phyloP scores from a whole-genome alignment of 306 rosid species.

The Alnus rubra region DNA sequence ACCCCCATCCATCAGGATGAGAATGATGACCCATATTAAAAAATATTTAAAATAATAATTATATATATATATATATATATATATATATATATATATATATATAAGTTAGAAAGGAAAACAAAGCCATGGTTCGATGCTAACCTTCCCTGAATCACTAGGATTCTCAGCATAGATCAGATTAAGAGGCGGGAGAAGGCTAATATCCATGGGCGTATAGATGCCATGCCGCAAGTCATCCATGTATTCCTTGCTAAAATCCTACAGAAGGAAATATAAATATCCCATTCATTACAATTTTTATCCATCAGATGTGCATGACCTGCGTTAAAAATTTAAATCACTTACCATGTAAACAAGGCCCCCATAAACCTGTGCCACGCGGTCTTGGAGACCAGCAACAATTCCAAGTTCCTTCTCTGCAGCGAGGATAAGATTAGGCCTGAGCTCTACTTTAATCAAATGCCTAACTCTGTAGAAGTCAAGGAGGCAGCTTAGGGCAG shows the following conservation, averaged over 20 bases:
- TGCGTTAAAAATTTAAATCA: neutral
- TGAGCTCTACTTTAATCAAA: slow-evolving; percentile 58
- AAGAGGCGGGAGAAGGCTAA: slow-evolving; percentile 76
- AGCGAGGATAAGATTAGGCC: slow-evolving; percentile 76
- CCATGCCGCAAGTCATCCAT: slow-evolving; percentile 80
- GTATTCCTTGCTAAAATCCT: slow-evolving; percentile 82
- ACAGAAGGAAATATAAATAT: neutral
- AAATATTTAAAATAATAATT: no score
- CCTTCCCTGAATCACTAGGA: slow-evolving; percentile 99
- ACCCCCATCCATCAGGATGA: neutral
- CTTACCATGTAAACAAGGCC: slow-evolving; percentile 86
- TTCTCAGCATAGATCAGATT: slow-evolving; percentile 75
- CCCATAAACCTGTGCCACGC: slow-evolving; percentile 90
- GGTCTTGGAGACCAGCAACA: slow-evolving; percentile 95
- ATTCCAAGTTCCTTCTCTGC: slow-evolving; percentile 95
- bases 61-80: neutral
- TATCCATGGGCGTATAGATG: slow-evolving; percentile 72
- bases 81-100: neutral
- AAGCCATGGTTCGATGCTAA: slow-evolving; percentile 26
- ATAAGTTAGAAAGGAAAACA: neutral
- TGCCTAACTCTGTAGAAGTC: slow-evolving; percentile 80
- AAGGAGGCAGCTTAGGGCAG: slow-evolving; percentile 80
- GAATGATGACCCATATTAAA: neutral
- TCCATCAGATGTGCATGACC: slow-evolving; percentile 1
- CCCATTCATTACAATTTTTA: neutral